Evolutionary conservation across 164 flowering plant species (phyloP).

Genomic region (Saururus chinensis): DNA sequence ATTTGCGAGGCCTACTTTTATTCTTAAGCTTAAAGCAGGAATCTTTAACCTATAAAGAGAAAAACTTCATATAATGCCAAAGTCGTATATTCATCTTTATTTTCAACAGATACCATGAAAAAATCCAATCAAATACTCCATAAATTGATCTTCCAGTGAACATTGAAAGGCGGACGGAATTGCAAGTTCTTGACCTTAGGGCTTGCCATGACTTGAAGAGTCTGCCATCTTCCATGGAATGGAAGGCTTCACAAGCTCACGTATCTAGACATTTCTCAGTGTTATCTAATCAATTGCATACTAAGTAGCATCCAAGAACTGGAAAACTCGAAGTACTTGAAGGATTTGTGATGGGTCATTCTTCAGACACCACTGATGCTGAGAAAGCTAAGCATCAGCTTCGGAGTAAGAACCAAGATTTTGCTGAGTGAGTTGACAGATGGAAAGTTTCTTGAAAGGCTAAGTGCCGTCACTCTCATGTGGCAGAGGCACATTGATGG

Average conservation of each 20-base stretch:
- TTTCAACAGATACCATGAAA: too few species aligned
- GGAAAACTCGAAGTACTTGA: conserved; percentile 34
- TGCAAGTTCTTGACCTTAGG: conserved; percentile 28
- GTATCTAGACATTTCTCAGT: conserved; percentile 19
- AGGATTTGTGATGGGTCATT: conserved; percentile 28
- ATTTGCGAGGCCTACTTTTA: too few species aligned
- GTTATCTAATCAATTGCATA: neutral
- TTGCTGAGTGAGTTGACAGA: too few species aligned
- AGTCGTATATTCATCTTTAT: too few species aligned
- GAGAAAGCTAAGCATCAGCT: too few species aligned
- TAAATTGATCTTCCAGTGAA: conserved; percentile 19
- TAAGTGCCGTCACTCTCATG: neutral
- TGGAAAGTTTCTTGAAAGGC: neutral
- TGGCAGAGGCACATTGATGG: neutral
- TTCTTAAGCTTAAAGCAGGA: too few species aligned
- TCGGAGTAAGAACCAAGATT: too few species aligned
- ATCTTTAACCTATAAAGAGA: too few species aligned
- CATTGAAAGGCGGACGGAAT: conserved; percentile 9
- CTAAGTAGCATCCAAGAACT: conserved; percentile 22
- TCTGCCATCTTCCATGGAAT: conserved; percentile 16
- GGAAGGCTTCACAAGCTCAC: conserved; percentile 20
- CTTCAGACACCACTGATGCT: neutral
- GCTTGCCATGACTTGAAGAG: conserved; percentile 17
- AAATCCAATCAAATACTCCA: too few species aligned
- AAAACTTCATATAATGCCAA: too few species aligned